These are phyloP conservation scores for Pichia sp. DNA, from an alignment of 1,139 yeast species.

Conservation along the genomic window DNA sequence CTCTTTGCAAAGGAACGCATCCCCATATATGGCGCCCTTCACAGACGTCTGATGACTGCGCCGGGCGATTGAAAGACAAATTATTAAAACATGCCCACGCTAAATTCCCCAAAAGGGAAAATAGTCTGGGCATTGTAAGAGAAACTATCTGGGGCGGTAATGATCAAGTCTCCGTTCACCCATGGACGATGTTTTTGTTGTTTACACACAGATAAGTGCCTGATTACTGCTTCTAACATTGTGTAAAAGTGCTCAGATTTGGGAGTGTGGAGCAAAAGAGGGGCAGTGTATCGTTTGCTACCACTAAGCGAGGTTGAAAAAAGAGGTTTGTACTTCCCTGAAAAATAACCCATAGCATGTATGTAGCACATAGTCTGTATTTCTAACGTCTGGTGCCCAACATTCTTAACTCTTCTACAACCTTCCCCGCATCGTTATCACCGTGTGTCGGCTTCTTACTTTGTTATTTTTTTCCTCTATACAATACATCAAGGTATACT, in stretches of 20 bases:
- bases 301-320: too few species aligned
- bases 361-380: too few species aligned
- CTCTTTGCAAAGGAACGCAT: background rate
- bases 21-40: background rate
- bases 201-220: too few species aligned
- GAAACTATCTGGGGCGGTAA: background rate
- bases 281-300: too few species aligned
- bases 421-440: background rate
- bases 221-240: too few species aligned
- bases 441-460: background rate
- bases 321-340: too few species aligned
- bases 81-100: conserved; percentile 2
- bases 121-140: background rate
- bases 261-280: too few species aligned
- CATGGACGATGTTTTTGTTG: background rate
- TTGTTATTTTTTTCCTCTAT: background rate
- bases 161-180: background rate
- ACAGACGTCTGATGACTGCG: background rate
- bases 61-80: background rate
- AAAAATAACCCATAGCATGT: too few species aligned
- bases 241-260: too few species aligned
- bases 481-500: background rate
- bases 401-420: background rate
- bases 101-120: conserved; percentile 1
- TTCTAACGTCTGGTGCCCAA: too few species aligned